Evolutionary conservation across 2,329 filamentous ascomycete genomes (phyloP), one percentile per base, ranked within the genome.

Genomic region (Cladophialophora psammophila): DNA sequence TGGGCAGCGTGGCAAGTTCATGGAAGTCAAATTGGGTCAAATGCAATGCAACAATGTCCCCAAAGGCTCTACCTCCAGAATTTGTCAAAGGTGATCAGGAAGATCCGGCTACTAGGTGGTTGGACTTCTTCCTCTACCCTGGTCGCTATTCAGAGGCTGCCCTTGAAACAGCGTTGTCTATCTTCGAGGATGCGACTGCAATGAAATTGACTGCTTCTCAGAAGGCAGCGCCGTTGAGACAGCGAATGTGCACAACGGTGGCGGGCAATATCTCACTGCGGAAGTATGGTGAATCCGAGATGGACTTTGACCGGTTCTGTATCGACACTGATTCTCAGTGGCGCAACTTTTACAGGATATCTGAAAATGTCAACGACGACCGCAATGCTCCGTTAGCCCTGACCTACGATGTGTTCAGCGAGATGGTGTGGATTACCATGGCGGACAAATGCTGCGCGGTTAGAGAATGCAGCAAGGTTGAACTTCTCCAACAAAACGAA

Each of bases 261-360:
- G 68, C 66, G 26, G 64, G 69, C 1, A 84, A 52, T 80, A 78
- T 62, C 83, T 85, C 38, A 85, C 88, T 58, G 80, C 97, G 65
- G 87, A 91, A 63, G 91, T 97, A 77, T 88, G 91, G 9, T 87
- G 97, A 63, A 91, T 90, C 75, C 85, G 86, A 85, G 34, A 87
- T 92, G 78, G 91, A 96, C 74, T 92, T 92, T 72, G 88, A 91
- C 31, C 85, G 89, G 65, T 95, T 94, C 76, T 86, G 91, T 64
- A 82, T 84, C 38, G 89, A 92, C 36, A 89, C 90, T 61, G 91
- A 95, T 75, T 85, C 87, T 10, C 93, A 97, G 77, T 99, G 95
- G 95, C 88, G 91, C 69, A 88, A 91, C 59, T 96, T 96, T 78
- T 97, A 93, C 81, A 89, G 93, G 36, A 85, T 98, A 18, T 85